Conservation (phyloP, 225 moss, liverwort and hornwort species). For the Marchantia paleacea region DNA sequence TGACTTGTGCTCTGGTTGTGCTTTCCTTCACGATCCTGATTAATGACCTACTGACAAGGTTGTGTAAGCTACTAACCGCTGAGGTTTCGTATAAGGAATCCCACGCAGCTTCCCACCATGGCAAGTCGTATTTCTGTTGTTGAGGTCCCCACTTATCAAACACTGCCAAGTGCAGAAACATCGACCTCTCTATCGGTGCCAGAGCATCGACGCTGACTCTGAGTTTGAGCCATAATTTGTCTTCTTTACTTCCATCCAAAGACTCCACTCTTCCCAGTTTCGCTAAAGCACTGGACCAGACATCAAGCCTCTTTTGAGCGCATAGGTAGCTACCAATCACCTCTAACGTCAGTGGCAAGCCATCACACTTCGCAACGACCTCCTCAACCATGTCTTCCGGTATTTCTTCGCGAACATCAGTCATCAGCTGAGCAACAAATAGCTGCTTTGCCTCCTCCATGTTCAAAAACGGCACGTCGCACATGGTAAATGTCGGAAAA, state of each 20-base stretch:
- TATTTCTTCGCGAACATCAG: background rate
- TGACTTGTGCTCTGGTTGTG: background rate
- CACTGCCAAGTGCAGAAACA: background rate
- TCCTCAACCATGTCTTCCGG: background rate
- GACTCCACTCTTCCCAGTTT: background rate
- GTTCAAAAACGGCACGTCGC: background rate
- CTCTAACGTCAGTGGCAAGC: background rate
- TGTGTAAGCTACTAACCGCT: background rate
- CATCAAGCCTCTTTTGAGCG: too few relatives aligned
- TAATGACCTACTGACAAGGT: background rate
- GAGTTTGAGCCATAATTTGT: background rate
- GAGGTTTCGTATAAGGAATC: background rate
- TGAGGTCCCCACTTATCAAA: background rate
- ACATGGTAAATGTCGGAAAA: background rate
- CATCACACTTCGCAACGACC: background rate
- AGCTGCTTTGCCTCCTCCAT: background rate
- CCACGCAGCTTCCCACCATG: background rate
- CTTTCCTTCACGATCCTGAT: background rate
- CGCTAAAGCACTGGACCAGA: background rate
- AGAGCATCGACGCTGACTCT: background rate
- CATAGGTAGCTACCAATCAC: background rate
- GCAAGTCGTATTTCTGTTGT: background rate
- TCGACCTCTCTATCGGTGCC: background rate
- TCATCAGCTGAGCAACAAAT: background rate
- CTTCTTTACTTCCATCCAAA: background rate